Evolutionary conservation across 2,329 filamentous ascomycete genomes (phyloP).

Genomic region (Exophiala xenobiotica): DNA sequence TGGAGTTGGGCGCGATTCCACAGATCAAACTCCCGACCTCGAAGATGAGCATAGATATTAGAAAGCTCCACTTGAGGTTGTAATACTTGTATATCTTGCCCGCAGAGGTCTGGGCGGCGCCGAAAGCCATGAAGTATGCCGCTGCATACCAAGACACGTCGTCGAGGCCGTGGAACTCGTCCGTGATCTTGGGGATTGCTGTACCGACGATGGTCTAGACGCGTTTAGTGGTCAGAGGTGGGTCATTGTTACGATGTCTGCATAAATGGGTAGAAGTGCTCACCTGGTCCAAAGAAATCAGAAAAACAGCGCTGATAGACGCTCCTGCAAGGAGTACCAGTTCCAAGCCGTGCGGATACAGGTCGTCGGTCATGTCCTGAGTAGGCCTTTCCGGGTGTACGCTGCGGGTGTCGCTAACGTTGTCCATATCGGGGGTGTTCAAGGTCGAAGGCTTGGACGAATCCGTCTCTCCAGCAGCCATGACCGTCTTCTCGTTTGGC

Average conservation of each 20-base stretch:
- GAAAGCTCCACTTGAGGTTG: slow-evolving; percentile 39
- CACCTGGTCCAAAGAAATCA: slow-evolving; percentile 5
- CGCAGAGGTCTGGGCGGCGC: slow-evolving; percentile 44
- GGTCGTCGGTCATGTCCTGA: neutral
- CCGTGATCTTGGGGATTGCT: slow-evolving; percentile 28
- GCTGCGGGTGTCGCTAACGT: neutral
- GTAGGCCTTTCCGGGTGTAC: neutral
- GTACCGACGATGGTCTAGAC: slow-evolving; percentile 30
- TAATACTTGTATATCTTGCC: slow-evolving; percentile 50
- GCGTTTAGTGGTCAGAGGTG: neutral
- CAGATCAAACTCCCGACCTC: slow-evolving; percentile 54
- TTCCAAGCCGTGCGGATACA: slow-evolving; percentile 8
- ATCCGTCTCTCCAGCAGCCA: neutral
- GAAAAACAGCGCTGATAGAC: slow-evolving; percentile 1
- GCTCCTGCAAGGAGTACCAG: slow-evolving; percentile 2
- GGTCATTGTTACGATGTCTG: no score
- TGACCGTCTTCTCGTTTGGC: neutral
- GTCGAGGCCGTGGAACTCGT: slow-evolving; percentile 39
- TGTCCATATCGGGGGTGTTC: neutral
- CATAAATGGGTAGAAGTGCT: no score
- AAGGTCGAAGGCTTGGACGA: neutral
- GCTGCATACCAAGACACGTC: slow-evolving; percentile 40
- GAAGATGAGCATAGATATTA: slow-evolving; percentile 40
- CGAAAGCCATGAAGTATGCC: slow-evolving; percentile 46
- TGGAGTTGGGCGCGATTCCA: slow-evolving; percentile 50